Base-by-base conservation (phyloP, 768 basidiomycete species). In the Phylloporus sp. region DNA sequence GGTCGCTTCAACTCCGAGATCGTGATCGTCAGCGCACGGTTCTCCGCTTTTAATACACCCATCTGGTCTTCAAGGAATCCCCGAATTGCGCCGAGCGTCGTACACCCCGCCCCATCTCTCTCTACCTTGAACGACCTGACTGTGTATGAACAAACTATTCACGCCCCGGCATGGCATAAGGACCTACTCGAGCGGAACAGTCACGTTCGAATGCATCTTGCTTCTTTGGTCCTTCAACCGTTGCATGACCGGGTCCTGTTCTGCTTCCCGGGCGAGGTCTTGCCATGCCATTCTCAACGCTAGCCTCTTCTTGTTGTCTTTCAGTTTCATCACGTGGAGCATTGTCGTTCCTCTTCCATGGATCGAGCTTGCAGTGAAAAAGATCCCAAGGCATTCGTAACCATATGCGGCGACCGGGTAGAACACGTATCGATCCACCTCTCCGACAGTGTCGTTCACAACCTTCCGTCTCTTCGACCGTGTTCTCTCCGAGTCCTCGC, bases 201-300 rank as follows among this genome's bases (percentile, higher is more conserved):
- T 14, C 7, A 31, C 15, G 8, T 31, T 45, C 17, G 15, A 22
- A 23, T 45, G 44, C 5, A 13, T 8, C 3, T 11, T 14, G 15
- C 13, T 11, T 29, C 11, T 13, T 26, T 29, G 13, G 28, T 29
- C 14, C n/a, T 3, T 3, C n/a, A 53, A 13, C 4, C 6, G 33
- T 20, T 28, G 10, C 26, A 47, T 14, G 9, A 53, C 44, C 10
- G 4, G n/a, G 2, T 42, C 32, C 24, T 47, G 45, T 1, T 53
- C 41, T 6, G 15, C 10, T 1, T 20, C 11, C 3, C 41, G 28
- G 28, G 28, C 23, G 6, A 40, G 23, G 43, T 54, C 49, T 35
- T 56, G 49, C 53, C 49, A 56, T 1, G 49, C 43, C 26, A 38
- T 42, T 10, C 48, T 56, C 22, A 41, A 29, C 28, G 28, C 28